These are phyloP conservation scores for Hyaloperonospora arabidopsidis DNA, from an alignment of 352 stramenopile species.

Conservation along the genomic window DNA sequence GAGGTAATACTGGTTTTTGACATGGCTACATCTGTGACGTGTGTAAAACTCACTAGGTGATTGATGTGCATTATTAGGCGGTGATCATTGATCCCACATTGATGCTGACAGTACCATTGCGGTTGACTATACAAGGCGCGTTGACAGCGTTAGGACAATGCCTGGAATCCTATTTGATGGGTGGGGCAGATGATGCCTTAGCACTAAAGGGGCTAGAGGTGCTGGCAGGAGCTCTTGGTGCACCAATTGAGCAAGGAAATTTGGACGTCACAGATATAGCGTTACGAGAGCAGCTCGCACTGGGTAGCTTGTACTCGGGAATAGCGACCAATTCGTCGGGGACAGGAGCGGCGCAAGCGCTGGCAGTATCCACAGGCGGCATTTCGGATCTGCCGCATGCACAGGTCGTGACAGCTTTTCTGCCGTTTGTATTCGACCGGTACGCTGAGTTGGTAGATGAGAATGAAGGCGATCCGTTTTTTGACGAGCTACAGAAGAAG, in stretches of 20 bases:
- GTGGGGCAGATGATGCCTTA: constrained; percentile 36
- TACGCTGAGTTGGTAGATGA: constrained; percentile 45
- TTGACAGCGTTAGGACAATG: constrained; percentile 62
- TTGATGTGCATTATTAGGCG: constrained; percentile 23
- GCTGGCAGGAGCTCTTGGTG: constrained; percentile 39
- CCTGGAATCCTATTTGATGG: constrained; percentile 64
- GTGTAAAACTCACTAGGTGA: constrained; percentile 3
- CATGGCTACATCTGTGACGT: constrained; percentile 4
- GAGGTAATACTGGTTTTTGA: constrained; percentile 20
- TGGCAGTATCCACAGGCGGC: constrained; percentile 57
- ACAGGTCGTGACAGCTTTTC: constrained; percentile 48
- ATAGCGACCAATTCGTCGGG: constrained; percentile 50
- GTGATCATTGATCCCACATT: constrained; percentile 66
- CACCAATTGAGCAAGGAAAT: constrained; percentile 52
- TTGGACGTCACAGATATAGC: constrained; percentile 50
- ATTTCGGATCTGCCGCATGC: constrained; percentile 60
- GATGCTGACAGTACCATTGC: constrained; percentile 50
- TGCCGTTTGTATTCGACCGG: constrained; percentile 61
- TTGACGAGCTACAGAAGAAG: constrained; percentile 46
- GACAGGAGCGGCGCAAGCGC: constrained; percentile 38
- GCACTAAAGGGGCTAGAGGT: constrained; percentile 56
- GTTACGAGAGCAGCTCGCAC: constrained; percentile 46
- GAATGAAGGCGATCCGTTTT: constrained; percentile 62
- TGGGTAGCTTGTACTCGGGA: constrained; percentile 49
- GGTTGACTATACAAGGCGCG: constrained; percentile 45